Evolutionary conservation across 2,329 filamentous ascomycete genomes (phyloP), one percentile per base, ranked within the genome.

Genomic region (Corynespora cassiicola): DNA sequence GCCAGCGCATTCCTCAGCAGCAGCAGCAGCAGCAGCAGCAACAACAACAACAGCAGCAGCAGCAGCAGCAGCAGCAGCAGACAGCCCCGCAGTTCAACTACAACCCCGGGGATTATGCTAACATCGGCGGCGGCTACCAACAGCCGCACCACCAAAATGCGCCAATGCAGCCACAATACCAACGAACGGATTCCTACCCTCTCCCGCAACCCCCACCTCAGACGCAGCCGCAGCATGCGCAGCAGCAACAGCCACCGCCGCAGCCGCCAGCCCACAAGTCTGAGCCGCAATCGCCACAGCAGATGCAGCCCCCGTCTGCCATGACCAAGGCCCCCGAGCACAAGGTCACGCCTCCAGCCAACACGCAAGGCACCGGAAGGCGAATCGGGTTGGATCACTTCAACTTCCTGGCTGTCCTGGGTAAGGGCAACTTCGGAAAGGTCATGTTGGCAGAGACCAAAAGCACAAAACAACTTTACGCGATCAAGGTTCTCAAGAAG

Each of bases 391-490:
- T 99, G 29, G 95, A 99, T 66, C 91, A 99, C 72, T 99, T 99
- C 79, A 99, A 99, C 69, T 99, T 99, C 80, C 79, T 99, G 52
- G 92, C 95, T 50, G 94, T 99, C 36, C 82, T 99, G 51, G 94
- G 94, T 65, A 99, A 99, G 73, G 94, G 94, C 75, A 99, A 99
- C 73, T 99, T 99, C 65, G 94, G 94, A 69, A 99, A 99, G 73
- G 94, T 99, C 73, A 99, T 99, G 94, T 77, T 99, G 69, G 94
- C 94, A 2, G 95, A 99, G 73, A 96, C 94, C 2, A 99, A 99
- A 77, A 85, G 84, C 38, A 85, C 88, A 7, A 89, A 91, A 70
- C 88, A 92, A 68, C 78, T 99, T 6, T 99, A 97, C 67, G 94
- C 94, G 40, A 99, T 99, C 71, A 99, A 99, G 73, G 94, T 99